Evolutionary conservation across 2,329 filamentous ascomycete species (phyloP), one percentile per base, ranked within the genome.

Genomic region (Pseudocercospora ulei): DNA sequence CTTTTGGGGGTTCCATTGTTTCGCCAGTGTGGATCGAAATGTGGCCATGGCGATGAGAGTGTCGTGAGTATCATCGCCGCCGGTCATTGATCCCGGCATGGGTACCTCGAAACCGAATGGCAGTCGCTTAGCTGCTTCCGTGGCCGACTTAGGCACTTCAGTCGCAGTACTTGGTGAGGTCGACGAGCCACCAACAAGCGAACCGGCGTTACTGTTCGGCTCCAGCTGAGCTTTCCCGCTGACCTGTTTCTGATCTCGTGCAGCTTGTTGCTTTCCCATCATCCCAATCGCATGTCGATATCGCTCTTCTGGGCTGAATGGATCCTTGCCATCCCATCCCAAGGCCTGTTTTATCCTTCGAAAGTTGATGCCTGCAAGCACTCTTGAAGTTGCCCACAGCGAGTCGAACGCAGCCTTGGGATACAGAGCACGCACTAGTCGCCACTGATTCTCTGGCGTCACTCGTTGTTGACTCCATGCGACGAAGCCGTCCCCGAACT

Each of bases 381-480:
- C 57, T 9, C 50, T 58, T 1, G 49, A 44, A 30, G 56, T 60
- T 4, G 59, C 57, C 42, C 55, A 65, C 7, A 60, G 16, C 5
- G 60, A 56, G 17, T 56, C 52, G 4, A 57, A 52, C 5, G 59
- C 56, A 2, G 63, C 59, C 8, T 50, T 51, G 0, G 65, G 65
- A 53, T 55, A 64, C 0, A 67, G 42, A 1, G 59, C 56, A 16
- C 59, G 52, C 27, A 50, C 50, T 11, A 68, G 35, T 5, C 62
- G 58, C 27, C 57, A 54, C 31, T 70, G 62, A 12, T 67, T 58
- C 48, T 61, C 59, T 44, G 52, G 56, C 37, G 47, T 62, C 33
- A 59, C 62, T 42, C 54, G 56, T 46, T 61, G 59, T 16, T 50
- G 64, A 50, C 50, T 62, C 62, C 57, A 69, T 18, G 61, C 56